Percentiles rank a stretch among this genome's conserved stretches.
Evolutionary conservation across 257 asterid genomes (phyloP).

Genomic region (Mentha longifolia): DNA sequence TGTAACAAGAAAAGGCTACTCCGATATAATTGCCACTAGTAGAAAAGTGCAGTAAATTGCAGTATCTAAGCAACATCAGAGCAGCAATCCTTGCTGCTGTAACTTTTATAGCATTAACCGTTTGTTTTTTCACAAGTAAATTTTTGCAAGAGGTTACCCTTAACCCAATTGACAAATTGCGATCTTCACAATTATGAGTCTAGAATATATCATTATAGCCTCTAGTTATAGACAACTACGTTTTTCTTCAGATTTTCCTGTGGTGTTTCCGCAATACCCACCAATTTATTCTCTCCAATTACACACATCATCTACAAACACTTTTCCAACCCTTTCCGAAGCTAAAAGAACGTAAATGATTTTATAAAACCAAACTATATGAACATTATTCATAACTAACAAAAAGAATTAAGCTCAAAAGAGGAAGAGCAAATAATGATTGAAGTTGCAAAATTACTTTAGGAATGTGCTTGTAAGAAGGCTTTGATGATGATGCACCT

Average conservation of each 20-base stretch:
- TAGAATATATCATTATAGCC: not conserved
- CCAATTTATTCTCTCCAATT: slow-evolving; percentile 13
- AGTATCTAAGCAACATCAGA: not conserved
- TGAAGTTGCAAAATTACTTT: slow-evolving; percentile 53
- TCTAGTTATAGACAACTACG: not conserved
- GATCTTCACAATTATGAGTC: slow-evolving; percentile 9
- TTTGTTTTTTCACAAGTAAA: not conserved
- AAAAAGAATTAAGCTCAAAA: slow-evolving; percentile 20
- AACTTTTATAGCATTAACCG: not conserved
- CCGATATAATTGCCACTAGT: not conserved
- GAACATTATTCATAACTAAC: slow-evolving; percentile 20
- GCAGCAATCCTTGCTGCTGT: not conserved
- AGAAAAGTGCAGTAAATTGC: not conserved
- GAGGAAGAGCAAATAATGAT: slow-evolving; percentile 13
- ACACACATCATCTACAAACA: slow-evolving; percentile 1
- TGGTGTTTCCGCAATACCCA: not conserved
- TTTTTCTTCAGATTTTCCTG: not conserved
- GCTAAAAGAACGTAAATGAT: slow-evolving; percentile 5
- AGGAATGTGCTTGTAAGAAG: slow-evolving; percentile 93
- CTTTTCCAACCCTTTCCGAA: not conserved
- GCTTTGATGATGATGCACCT: slow-evolving; percentile 47
- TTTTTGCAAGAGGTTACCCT: not conserved
- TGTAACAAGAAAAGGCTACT: not conserved
- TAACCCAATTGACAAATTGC: not conserved
- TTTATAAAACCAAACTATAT: slow-evolving; percentile 23